A percentile compares a stretch with the other conserved stretches of the same genome.
Conservation (phyloP, 495 filamentous ascomycete genomes). For the Trichocladium antarcticum region DNA sequence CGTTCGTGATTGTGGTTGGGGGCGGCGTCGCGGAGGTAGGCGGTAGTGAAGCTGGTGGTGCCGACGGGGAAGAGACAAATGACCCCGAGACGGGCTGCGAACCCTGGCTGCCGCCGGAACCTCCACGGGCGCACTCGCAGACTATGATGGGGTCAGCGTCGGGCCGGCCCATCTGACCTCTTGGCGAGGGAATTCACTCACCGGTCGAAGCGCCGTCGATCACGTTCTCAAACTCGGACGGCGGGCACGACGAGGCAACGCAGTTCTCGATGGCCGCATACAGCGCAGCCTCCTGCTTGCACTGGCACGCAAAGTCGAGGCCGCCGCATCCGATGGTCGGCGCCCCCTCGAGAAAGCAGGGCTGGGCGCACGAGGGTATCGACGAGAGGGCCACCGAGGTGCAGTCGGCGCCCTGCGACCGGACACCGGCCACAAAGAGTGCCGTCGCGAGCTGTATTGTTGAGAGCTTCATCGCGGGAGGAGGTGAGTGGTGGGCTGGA, state of each 20-base stretch:
- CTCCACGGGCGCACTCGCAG: slow-evolving; percentile 7
- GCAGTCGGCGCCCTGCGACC: slow-evolving; percentile 6
- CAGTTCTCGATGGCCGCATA: slow-evolving; percentile 23
- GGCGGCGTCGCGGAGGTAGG: background rate
- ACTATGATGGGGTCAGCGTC: background rate
- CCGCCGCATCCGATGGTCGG: slow-evolving; percentile 20
- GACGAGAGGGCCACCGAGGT: slow-evolving; percentile 16
- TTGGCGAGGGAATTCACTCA: background rate
- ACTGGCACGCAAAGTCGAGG: slow-evolving; percentile 26
- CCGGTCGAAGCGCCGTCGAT: slow-evolving; percentile 9
- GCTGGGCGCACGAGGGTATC: slow-evolving; percentile 25
- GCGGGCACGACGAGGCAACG: slow-evolving; percentile 17
- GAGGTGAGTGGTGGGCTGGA: no score
- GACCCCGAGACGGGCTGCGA: background rate
- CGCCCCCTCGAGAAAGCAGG: slow-evolving; percentile 22
- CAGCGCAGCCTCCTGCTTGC: slow-evolving; percentile 19
- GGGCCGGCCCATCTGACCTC: background rate
- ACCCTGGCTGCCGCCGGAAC: background rate
- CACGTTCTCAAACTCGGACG: slow-evolving; percentile 16
- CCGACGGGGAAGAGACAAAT: background rate
- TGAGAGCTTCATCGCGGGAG: slow-evolving; percentile 11
- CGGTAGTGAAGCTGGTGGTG: no score
- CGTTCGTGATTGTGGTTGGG: background rate
- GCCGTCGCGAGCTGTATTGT: background rate
- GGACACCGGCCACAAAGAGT: background rate